phyloP scores from a whole-genome alignment of 2,329 filamentous ascomycete species.

The Eutypella sp. region DNA sequence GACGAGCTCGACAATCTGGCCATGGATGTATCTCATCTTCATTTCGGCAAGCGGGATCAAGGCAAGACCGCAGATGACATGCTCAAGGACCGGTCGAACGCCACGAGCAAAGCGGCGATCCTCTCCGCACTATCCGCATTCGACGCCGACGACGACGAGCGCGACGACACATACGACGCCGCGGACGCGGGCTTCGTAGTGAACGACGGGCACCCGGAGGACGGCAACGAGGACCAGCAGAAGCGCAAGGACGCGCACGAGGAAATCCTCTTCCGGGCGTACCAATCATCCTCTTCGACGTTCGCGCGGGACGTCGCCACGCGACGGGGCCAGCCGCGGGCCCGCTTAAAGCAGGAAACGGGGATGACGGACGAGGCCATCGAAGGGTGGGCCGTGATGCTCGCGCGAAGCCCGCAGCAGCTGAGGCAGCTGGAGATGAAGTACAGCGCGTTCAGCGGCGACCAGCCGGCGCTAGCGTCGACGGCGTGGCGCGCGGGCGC shows the following conservation, averaged over 20 bases:
- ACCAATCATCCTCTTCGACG: conserved; percentile 55
- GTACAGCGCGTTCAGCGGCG: conserved; percentile 60
- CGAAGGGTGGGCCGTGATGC: conserved; percentile 90
- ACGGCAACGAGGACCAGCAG: conserved; percentile 40
- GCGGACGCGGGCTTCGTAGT: conserved; percentile 88
- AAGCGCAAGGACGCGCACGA: conserved; percentile 53
- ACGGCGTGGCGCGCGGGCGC: conserved; percentile 60
- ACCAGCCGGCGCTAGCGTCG: conserved; percentile 59
- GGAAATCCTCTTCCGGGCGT: conserved; percentile 67
- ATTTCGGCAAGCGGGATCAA: conserved; percentile 69
- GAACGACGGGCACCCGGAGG: conserved; percentile 59
- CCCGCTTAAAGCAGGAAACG: conserved; percentile 65
- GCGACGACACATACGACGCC: conserved; percentile 93
- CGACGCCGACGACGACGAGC: conserved; percentile 91
- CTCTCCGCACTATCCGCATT: conserved; percentile 83
- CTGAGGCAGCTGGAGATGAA: conserved; percentile 66
- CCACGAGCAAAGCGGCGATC: conserved; percentile 78
- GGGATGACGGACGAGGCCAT: conserved; percentile 91
- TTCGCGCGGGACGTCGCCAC: conserved; percentile 71
- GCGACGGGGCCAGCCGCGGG: conserved; percentile 57
- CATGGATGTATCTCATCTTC: conserved; percentile 62
- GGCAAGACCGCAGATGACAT: conserved; percentile 66
- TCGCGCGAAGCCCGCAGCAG: conserved; percentile 65
- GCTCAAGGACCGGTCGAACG: conserved; percentile 58
- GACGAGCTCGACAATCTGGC: conserved; percentile 73